Percentiles rank a stretch among this genome's conserved stretches.
Conservation (phyloP, 345 rosid species). For the Populus ilicifolia region DNA sequence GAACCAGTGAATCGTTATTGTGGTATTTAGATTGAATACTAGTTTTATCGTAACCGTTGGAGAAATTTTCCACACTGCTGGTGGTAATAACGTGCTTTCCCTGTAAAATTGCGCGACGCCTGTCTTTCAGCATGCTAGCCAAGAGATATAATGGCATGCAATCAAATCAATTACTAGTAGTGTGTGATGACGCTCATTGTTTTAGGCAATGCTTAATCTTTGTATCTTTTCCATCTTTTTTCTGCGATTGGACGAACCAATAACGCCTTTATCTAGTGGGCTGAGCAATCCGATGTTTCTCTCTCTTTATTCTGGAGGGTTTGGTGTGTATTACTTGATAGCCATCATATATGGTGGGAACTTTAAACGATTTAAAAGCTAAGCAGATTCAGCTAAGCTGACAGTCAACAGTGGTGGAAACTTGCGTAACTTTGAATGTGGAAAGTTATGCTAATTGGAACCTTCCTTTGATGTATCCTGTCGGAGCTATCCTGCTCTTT, state of each 20-base stretch:
- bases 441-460: not conserved
- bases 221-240: not conserved
- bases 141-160: not conserved
- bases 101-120: not conserved
- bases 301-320: not conserved
- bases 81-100: not conserved
- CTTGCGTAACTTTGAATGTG: not conserved
- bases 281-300: not conserved
- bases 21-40: not conserved
- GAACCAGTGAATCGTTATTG: slow-evolving; percentile 3
- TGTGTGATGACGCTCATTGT: not conserved
- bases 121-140: not conserved
- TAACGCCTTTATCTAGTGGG: not conserved
- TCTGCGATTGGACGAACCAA: not conserved
- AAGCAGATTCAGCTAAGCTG: not conserved
- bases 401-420: not conserved
- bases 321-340: not conserved
- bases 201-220: not conserved
- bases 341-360: not conserved
- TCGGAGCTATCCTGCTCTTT: not conserved
- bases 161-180: not conserved
- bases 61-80: not conserved
- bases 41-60: not conserved
- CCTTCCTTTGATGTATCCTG: not conserved
- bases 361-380: not conserved